Conservation (phyloP, 2,329 filamentous ascomycete species). For the Cryphonectria parasitica region DNA sequence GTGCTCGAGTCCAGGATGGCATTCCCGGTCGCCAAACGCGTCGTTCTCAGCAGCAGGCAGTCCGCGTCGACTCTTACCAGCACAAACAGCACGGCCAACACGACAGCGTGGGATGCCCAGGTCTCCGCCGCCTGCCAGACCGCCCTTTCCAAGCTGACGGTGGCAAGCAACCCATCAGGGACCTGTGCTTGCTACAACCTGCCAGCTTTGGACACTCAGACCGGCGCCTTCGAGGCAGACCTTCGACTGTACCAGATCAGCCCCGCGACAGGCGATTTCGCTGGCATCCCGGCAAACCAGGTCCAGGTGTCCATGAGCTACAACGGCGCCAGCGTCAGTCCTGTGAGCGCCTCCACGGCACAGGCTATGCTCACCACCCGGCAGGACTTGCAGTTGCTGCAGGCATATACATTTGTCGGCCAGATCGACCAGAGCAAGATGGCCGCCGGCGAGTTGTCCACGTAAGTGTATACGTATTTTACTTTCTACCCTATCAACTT, state of each 20-base stretch:
- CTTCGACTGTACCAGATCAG: constrained; percentile 74
- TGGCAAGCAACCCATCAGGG: constrained; percentile 73
- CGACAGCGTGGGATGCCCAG: constrained; percentile 58
- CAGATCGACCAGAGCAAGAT: constrained; percentile 65
- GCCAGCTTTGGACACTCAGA: constrained; percentile 67
- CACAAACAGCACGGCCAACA: constrained; percentile 52
- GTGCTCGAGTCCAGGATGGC: constrained; percentile 38
- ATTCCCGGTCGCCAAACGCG: constrained; percentile 33
- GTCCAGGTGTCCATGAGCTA: constrained; percentile 61
- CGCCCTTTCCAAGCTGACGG: constrained; percentile 57
- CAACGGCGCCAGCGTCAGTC: constrained; percentile 55
- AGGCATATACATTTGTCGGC: constrained; percentile 70
- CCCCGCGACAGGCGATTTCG: constrained; percentile 57
- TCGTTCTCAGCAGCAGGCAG: constrained; percentile 32
- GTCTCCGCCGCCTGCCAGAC: constrained; percentile 63
- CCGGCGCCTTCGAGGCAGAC: constrained; percentile 77
- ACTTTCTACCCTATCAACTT: no score
- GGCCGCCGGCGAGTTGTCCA: constrained; percentile 54
- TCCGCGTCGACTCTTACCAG: constrained; percentile 37
- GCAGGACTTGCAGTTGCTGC: constrained; percentile 51
- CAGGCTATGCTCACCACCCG: constrained; percentile 32
- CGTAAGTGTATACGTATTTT: constrained; percentile 51
- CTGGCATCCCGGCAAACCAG: constrained; percentile 53
- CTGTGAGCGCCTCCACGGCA: constrained; percentile 40
- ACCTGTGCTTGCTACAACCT: constrained; percentile 84